Conservation (phyloP, 176 grass and related monocot species). For the Bromus sterilis region DNA sequence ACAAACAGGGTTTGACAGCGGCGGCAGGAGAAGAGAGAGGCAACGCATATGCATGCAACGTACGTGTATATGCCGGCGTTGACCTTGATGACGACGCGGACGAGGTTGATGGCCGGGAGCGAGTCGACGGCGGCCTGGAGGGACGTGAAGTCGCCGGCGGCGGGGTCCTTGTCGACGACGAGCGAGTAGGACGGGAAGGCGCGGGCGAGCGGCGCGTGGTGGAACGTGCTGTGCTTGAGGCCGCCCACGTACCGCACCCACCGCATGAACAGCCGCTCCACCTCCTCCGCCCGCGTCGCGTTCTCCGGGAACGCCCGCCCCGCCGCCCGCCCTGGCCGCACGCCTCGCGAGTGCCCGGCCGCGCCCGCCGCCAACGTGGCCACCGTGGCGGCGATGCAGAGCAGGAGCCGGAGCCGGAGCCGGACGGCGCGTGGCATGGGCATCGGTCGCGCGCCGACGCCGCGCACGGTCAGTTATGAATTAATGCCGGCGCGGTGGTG, state of each 20-base stretch:
- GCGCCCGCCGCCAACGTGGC: neutral
- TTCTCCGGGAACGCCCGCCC: slow-evolving; percentile 46
- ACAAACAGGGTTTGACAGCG: neutral
- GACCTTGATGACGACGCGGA: slow-evolving; percentile 87
- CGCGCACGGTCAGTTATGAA: neutral
- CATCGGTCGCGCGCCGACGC: neutral
- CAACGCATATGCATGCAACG: no score
- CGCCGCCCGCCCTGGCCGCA: slow-evolving; percentile 22
- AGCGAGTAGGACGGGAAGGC: slow-evolving; percentile 40
- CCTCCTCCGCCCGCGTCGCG: slow-evolving; percentile 43
- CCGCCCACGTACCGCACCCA: slow-evolving; percentile 72
- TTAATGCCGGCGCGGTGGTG: neutral
- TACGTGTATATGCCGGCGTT: slow-evolving; percentile 90
- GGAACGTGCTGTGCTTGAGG: slow-evolving; percentile 45
- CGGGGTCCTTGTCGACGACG: slow-evolving; percentile 60
- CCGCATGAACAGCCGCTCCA: slow-evolving; percentile 68
- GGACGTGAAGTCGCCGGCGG: slow-evolving; percentile 63
- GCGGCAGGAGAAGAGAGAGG: neutral
- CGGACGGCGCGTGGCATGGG: neutral
- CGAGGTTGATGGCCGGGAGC: slow-evolving; percentile 77
- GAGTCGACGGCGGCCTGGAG: slow-evolving; percentile 92
- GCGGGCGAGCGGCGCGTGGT: slow-evolving; percentile 37
- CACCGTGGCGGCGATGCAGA: neutral
- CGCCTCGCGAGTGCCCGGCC: slow-evolving; percentile 36
- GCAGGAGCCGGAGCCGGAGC: neutral